Evolutionary conservation across 768 basidiomycete species (phyloP).

Genomic region (Pholiota microspora): DNA sequence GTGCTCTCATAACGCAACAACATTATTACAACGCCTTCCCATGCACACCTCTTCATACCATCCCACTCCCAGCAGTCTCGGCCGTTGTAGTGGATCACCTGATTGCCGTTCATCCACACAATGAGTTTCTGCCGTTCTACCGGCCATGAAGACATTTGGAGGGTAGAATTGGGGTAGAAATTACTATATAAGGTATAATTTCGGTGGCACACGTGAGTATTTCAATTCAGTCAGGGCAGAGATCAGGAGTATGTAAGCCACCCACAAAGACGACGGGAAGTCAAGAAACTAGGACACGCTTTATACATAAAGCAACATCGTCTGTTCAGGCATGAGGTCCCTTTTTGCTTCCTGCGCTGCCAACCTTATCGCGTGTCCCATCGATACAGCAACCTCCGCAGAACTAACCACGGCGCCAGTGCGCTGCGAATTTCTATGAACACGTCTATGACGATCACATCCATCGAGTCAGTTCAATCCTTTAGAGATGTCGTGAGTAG

Average conservation of each 20-base stretch:
- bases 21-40: not conserved
- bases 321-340: not conserved
- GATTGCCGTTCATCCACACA: not conserved
- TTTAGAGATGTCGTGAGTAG: slow-evolving; percentile 5
- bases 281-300: not conserved
- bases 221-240: not conserved
- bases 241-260: slow-evolving; percentile 7
- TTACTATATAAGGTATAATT: not conserved
- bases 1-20: not conserved
- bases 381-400: not conserved
- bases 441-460: not conserved
- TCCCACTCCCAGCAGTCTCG: slow-evolving; percentile 1
- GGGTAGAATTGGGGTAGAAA: not conserved
- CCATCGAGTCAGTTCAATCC: not conserved
- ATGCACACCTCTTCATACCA: slow-evolving; percentile 9
- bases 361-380: not conserved
- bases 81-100: not conserved
- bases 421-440: not conserved
- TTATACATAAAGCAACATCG: not conserved
- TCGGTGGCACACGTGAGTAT: not conserved
- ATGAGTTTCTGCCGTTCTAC: not conserved
- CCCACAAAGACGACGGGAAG: slow-evolving; percentile 3
- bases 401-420: not conserved
- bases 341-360: not conserved
- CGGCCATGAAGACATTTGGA: not conserved